Evolutionary conservation across 2,329 filamentous ascomycete species (phyloP), one percentile per base, ranked within the genome.

Genomic region (Aspergillus sp.): DNA sequence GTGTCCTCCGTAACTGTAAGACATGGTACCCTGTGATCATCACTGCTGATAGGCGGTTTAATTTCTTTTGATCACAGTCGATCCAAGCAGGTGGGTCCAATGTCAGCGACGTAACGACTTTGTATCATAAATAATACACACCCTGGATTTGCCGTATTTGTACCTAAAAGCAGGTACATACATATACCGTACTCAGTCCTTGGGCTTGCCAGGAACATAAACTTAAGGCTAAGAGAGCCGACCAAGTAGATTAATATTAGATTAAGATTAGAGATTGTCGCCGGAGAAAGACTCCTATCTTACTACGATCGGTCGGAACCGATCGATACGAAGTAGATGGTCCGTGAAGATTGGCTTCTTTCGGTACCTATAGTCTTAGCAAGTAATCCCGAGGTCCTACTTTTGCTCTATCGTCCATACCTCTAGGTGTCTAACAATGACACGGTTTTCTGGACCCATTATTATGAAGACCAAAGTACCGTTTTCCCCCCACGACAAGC

Each of bases 31-130:
- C 20, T 47, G 45, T 4, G 29, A 56, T 56, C 53, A 22, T 47
- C 47, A 18, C 26, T 31, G 24, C 22, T 59, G 54, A 56, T 61
- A 51, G 59, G 57, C 56, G 45, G 56, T 54, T 39, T 59, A 59
- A 61, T 59, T 59, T 54, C 45, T 32, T 53, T 59, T 55, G 29
- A 20, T 54, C 55, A 54, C 11, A 26, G 29, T 50, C 39, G 26
- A 18, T 54, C 55, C 42, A 24, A 26, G 29, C 42, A 26, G 11
- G 49, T 51, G 47, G 49, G 24, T 20, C 26, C 1, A n/a, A 4
- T 16, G 29, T 26, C 24, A 7, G 42, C 24, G 12, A 12, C 32
- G 32, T 36, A 11, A 14, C 32, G 10, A 6, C 32, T 11, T 14
- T 36, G 36, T 42, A n/a, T n/a, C 14, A 4, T 16, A 12, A 36